phyloP scores from a whole-genome alignment of 2,329 filamentous ascomycete genomes.

The Fusarium sp. region DNA sequence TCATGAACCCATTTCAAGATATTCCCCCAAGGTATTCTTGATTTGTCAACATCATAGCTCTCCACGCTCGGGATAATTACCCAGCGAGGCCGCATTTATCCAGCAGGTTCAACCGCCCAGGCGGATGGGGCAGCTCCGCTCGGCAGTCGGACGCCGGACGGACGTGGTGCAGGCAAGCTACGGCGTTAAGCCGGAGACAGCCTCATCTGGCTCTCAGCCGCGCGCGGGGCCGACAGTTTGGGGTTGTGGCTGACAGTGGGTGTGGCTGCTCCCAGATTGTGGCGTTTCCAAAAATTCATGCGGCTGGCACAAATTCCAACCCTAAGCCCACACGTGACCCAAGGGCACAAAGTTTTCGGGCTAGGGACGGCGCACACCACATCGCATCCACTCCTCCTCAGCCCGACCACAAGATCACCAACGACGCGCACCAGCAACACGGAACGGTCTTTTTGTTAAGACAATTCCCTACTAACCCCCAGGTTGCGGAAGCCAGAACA shows the following conservation, averaged over 20 bases:
- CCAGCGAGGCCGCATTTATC: slow-evolving; percentile 24
- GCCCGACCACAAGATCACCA: slow-evolving; percentile 55
- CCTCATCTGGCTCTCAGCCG: not conserved
- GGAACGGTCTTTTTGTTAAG: slow-evolving; percentile 61
- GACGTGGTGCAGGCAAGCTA: slow-evolving; percentile 1
- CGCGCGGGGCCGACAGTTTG: not conserved
- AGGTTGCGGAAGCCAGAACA: slow-evolving; percentile 58
- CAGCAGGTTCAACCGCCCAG: slow-evolving; percentile 19
- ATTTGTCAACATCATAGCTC: slow-evolving; percentile 12
- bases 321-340: slow-evolving; percentile 53
- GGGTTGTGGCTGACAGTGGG: not conserved
- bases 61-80: slow-evolving; percentile 23
- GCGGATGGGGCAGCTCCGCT: slow-evolving; percentile 16
- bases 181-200: slow-evolving; percentile 29
- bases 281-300: not conserved
- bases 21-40: not conserved
- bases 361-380: slow-evolving; percentile 51
- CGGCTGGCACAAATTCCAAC: slow-evolving; percentile 1
- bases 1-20: not conserved
- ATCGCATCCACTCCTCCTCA: slow-evolving; percentile 51
- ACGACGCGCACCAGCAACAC: slow-evolving; percentile 56
- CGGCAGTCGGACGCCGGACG: slow-evolving; percentile 8
- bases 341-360: slow-evolving; percentile 52
- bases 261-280: not conserved
- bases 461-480: slow-evolving; percentile 56